These are phyloP conservation scores for Prosopis cineraria DNA, from an alignment of 306 rosid species.

Conservation along the genomic window DNA sequence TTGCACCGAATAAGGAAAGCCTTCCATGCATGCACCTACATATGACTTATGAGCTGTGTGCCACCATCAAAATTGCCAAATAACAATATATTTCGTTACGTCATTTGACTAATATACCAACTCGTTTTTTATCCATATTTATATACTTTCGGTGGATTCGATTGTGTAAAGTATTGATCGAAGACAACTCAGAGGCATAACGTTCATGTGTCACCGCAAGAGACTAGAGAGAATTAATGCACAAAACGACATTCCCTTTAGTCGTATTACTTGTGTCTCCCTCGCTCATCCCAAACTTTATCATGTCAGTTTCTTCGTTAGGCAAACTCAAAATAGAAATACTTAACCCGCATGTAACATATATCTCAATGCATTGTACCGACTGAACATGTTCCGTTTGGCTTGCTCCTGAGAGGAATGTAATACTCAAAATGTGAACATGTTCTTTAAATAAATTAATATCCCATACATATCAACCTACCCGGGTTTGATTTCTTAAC, in stretches of 20 bases:
- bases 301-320: not conserved
- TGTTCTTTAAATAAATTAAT: no score
- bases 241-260: not conserved
- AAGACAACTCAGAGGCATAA: not conserved
- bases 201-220: not conserved
- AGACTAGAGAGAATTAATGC: not conserved
- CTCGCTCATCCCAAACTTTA: not conserved
- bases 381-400: not conserved
- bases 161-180: constrained; percentile 19
- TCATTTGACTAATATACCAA: not conserved
- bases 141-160: constrained; percentile 31
- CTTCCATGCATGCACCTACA: no score
- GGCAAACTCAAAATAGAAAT: not conserved
- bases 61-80: not conserved
- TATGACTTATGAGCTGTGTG: not conserved
- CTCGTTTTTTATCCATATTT: not conserved
- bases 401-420: not conserved
- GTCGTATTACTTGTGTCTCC: not conserved
- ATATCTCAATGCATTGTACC: not conserved
- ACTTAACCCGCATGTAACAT: not conserved
- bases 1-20: constrained; percentile 21
- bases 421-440: not conserved
- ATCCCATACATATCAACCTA: not conserved
- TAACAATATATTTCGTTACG: not conserved
- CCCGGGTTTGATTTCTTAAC: not conserved